Evolutionary conservation across 1,284 basidiomycete species (phyloP), one percentile per base, ranked within the genome.

Genomic region (Sporisorium scitamineum): DNA sequence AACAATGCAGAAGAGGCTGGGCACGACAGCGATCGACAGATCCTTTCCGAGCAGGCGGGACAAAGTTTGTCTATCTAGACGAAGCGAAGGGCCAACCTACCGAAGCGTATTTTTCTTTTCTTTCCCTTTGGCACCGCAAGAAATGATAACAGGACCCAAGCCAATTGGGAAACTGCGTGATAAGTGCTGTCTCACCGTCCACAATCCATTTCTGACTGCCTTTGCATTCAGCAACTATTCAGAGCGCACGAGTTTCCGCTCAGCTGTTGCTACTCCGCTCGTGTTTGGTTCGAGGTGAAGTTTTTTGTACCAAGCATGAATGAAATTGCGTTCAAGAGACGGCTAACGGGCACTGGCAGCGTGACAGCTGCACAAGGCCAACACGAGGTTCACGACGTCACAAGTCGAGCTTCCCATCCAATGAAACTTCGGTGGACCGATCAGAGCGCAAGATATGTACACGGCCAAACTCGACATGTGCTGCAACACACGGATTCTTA

Each of bases 391-490:
- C 22, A 31, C 54, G 55, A 57, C 45, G 55, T 57, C 45, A 57
- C 32, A 57, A 29, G 27, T 27, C 29, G 29, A 50, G 22, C 31
- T 50, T 20, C 24, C 22, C 45, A 56, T 11, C 7, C 2, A 18
- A 24, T n/a, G 16, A 37, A 51, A 29, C n/a, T 26, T 58, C 32
- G 9, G 31, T 24, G n/a, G 24, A 50, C 31, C 47, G 54, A 56
- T 56, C 45, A 56, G 54, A 41, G 22, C n/a, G 51, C 39, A 18
- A 37, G 41, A 37, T 53, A 37, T 34, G 41, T 44, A 44, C 55
- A 45, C 55, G 55, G 55, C 55, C 44, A 57, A 48, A 57, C 44
- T 48, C 55, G 44, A 34, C 27, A 54, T 16, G 24, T 47, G 44
- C 44, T 24, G 14, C 8, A 22, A 39, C 50, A 51, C 58, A 61